These are phyloP conservation scores for Phoenix dactylifera DNA, from an alignment of 176 grass and related monocot species.

Conservation along the genomic window DNA sequence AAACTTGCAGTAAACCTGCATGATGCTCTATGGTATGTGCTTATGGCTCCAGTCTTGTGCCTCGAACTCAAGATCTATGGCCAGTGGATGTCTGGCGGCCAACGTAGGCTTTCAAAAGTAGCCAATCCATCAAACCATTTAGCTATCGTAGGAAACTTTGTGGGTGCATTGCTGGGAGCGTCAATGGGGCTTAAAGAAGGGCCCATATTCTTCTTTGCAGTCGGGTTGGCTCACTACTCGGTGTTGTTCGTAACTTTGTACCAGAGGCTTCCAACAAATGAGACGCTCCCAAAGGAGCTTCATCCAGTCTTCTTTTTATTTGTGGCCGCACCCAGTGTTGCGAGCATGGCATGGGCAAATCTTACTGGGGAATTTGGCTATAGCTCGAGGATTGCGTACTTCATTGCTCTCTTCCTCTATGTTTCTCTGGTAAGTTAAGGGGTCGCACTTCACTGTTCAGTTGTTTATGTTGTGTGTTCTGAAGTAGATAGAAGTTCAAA, in stretches of 20 bases:
- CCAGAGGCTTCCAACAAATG: slow-evolving; percentile 90
- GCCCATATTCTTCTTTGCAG: slow-evolving; percentile 74
- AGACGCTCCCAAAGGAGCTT: slow-evolving; percentile 77
- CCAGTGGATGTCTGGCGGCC: slow-evolving; percentile 90
- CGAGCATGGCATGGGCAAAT: slow-evolving; percentile 73
- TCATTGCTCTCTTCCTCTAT: slow-evolving; percentile 87
- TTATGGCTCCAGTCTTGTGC: slow-evolving; percentile 71
- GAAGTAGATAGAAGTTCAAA: background rate
- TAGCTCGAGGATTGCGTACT: slow-evolving; percentile 55
- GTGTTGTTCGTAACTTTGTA: slow-evolving; percentile 94
- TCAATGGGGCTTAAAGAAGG: slow-evolving; percentile 71
- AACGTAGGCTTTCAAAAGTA: slow-evolving; percentile 64
- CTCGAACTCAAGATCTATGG: slow-evolving; percentile 95
- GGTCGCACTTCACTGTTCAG: background rate
- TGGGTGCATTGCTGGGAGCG: slow-evolving; percentile 74
- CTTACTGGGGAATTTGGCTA: slow-evolving; percentile 68
- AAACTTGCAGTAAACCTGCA: background rate
- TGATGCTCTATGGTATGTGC: slow-evolving; percentile 15
- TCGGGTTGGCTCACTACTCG: slow-evolving; percentile 75
- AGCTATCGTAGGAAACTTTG: slow-evolving; percentile 84
- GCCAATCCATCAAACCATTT: slow-evolving; percentile 87
- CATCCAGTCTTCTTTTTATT: slow-evolving; percentile 95
- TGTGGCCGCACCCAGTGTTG: slow-evolving; percentile 75
- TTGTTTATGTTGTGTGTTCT: slow-evolving; percentile 6
- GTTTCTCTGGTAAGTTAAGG: slow-evolving; percentile 42